Percentiles rank a stretch among this genome's conserved stretches.
phyloP scores from a whole-genome alignment of 768 basidiomycete genomes.

The Russula foetens region DNA sequence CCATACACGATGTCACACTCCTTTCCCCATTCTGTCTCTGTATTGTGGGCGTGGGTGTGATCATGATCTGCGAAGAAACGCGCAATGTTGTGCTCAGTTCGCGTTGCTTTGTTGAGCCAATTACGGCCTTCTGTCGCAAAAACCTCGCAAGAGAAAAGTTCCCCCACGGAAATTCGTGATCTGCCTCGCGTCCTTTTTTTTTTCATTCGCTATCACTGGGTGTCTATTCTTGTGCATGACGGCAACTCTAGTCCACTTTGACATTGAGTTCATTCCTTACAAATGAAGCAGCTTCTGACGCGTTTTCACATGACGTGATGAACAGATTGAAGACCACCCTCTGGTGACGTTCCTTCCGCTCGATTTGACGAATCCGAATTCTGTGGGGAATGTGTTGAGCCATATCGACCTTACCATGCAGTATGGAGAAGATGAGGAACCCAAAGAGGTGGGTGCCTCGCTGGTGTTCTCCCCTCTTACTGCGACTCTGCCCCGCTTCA shows the following conservation, averaged over 20 bases:
- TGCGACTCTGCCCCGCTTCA: neutral
- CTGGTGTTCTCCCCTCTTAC: neutral
- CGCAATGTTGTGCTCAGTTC: neutral
- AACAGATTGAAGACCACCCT: conserved; percentile 97
- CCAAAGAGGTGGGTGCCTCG: conserved; percentile 62
- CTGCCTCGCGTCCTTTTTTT: neutral
- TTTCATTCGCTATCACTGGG: neutral
- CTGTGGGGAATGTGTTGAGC: conserved; percentile 82
- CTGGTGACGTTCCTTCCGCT: conserved; percentile 95
- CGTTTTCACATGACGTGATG: conserved; percentile 11
- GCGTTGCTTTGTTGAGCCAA: conserved; percentile 12
- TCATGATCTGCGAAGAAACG: conserved; percentile 10
- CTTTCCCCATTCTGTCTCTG: neutral
- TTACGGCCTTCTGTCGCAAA: neutral
- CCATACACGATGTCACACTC: neutral
- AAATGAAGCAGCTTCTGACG: conserved; percentile 10
- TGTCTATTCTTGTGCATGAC: conserved; percentile 10
- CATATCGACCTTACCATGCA: conserved; percentile 99
- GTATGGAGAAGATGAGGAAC: conserved; percentile 97
- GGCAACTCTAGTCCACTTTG: neutral
- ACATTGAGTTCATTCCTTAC: neutral
- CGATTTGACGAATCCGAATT: conserved; percentile 84
- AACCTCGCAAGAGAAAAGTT: conserved; percentile 4
- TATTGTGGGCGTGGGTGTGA: conserved; percentile 1
- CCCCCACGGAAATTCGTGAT: neutral